phyloP scores from a whole-genome alignment of 2,329 filamentous ascomycete species.

The Trichoderma brevicompactum region DNA sequence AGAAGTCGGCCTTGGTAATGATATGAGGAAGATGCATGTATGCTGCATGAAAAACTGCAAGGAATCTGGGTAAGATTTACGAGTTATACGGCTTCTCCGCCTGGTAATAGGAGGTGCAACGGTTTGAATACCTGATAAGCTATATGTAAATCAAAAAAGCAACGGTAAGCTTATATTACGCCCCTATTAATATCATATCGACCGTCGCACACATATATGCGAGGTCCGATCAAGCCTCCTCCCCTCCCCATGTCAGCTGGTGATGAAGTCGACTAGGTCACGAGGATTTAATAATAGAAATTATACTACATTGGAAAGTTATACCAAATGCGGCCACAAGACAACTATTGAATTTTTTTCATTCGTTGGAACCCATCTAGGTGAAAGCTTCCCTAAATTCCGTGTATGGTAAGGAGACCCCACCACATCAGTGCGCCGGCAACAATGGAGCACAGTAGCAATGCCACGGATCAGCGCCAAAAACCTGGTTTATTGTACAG shows the following conservation, averaged over 20 bases:
- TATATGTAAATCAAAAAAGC: not conserved
- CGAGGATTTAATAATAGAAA: slow-evolving; percentile 18
- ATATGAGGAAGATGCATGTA: too few species aligned
- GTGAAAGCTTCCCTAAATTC: slow-evolving; percentile 1
- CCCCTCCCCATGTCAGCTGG: not conserved
- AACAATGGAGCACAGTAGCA: slow-evolving; percentile 20
- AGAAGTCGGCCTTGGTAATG: too few species aligned
- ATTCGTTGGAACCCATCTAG: not conserved
- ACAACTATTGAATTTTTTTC: not conserved
- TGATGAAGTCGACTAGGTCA: slow-evolving; percentile 3
- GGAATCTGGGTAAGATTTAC: too few species aligned
- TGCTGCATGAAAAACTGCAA: too few species aligned
- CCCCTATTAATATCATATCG: not conserved
- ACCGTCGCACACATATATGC: not conserved
- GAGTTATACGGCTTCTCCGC: too few species aligned
- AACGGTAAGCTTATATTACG: not conserved
- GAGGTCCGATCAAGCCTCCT: not conserved
- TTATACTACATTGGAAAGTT: not conserved
- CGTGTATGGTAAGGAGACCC: not conserved
- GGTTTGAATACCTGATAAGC: not conserved
- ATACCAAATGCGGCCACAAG: not conserved
- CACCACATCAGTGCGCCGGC: slow-evolving; percentile 3
- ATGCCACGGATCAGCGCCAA: slow-evolving; percentile 10
- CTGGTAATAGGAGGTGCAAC: too few species aligned
- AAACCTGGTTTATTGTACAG: not conserved